Conservation (phyloP, 257 asterid genomes). For the Perilla frutescens region DNA sequence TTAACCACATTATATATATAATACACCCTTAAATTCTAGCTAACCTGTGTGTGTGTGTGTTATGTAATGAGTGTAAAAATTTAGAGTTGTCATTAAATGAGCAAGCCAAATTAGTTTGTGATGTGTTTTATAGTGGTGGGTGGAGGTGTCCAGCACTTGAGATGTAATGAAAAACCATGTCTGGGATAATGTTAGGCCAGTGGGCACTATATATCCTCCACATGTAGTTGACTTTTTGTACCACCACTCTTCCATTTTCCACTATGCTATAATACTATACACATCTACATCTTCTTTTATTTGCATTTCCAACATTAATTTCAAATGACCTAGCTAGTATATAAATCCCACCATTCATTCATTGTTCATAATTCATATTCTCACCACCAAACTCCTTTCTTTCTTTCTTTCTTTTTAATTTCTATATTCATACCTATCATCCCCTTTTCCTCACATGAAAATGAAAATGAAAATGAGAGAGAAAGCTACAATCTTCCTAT, state of each 20-base stretch:
- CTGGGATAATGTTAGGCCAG: conserved; percentile 50
- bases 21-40: no score
- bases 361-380: neutral
- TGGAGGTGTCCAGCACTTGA: conserved; percentile 25
- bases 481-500: conserved; percentile 24
- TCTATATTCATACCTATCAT: no score
- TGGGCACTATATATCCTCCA: conserved; percentile 36
- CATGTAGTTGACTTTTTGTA: conserved; percentile 34
- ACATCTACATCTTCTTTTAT: neutral
- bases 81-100: neutral
- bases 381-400: conserved; percentile 17
- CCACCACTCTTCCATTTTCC: neutral
- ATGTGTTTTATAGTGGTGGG: neutral
- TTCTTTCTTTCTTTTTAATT: neutral
- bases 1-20: no score
- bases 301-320: neutral
- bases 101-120: neutral
- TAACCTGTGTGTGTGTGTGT: neutral
- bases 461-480: conserved; percentile 37
- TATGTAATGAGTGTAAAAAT: neutral
- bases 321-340: neutral
- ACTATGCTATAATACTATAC: neutral
- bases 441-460: conserved; percentile 1
- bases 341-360: conserved; percentile 8
- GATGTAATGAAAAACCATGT: neutral